Base-by-base conservation (phyloP, 2,329 filamentous ascomycete genomes). In the Aureobasidium sp. region DNA sequence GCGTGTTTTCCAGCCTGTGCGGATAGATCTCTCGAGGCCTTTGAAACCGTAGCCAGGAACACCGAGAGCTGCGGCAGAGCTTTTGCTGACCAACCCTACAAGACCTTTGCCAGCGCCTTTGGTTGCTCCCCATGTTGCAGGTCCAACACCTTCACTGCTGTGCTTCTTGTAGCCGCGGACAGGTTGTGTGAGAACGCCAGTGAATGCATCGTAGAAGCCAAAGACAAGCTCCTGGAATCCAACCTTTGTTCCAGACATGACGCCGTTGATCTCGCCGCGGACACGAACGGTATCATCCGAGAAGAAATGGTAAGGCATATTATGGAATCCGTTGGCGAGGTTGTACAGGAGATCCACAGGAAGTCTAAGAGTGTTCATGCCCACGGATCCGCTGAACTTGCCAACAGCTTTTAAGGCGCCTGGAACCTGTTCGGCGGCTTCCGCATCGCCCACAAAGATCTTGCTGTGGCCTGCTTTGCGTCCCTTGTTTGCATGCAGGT, bases 281-380 rank as follows among this genome's bases (percentile, higher is more conserved):
- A 80, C 79, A 5, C 87, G 80, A 1, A 89, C 87, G 1, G 86
- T 88, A 56, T 83, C 80, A 66, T 89, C 87, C 15, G 85, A 86
- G 66, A 44, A 34, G n/a, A 88, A 89, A 0, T 89, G 77, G 1
- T 84, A 80, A 1, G 86, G 86, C 0, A 84, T 85, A 65, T 89
- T 89, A 70, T 88, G 86, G 64, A 88, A 88, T 1, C 86, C 86
- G 69, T 88, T 85, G 1, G 84, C 83, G 2, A 88, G 69, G n/a
- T 62, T 62, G 34, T 62, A 62, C 0, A 58, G 42, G 2, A 62
- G 23, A 13, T 47, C 53, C 27, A 58, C 27, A 5, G 61, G 61
- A 2, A 62, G 29, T 23, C 53, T 37, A 6, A 57, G 27, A 4
- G 53, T 57, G 26, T 57, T 57, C 39, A 57, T 27, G 39, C 39